Evolutionary conservation across 2,329 filamentous ascomycete genomes (phyloP).

Genomic region (Sphaerulina musiva): DNA sequence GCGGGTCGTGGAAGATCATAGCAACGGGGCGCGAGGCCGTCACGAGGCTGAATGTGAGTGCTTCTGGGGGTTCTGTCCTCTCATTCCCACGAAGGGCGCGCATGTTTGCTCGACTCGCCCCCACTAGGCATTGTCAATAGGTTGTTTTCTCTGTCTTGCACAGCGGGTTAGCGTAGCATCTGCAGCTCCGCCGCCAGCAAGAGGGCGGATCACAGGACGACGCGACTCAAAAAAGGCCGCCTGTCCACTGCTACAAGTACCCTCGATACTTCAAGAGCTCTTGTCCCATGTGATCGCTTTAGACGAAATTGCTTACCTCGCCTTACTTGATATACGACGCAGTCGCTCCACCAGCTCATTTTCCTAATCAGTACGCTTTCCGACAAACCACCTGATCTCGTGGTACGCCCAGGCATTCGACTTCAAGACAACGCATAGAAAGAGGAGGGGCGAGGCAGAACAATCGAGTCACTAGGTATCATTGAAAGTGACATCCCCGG

Average conservation of each 20-base stretch:
- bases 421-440: not conserved
- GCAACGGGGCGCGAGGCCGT: slow-evolving; percentile 9
- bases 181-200: slow-evolving; percentile 4
- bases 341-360: not conserved
- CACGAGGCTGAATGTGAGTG: slow-evolving; percentile 12
- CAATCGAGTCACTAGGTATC: not conserved
- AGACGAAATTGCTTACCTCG: slow-evolving; percentile 7
- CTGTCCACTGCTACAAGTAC: slow-evolving; percentile 1
- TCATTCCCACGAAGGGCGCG: not conserved
- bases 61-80: slow-evolving; percentile 1
- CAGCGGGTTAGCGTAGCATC: slow-evolving; percentile 13
- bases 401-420: not conserved
- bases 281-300: slow-evolving; percentile 17
- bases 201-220: slow-evolving; percentile 13
- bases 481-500: too few relatives aligned
- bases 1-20: slow-evolving; percentile 10
- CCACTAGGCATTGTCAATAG: not conserved
- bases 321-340: not conserved
- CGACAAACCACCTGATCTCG: not conserved
- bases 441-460: slow-evolving; percentile 2
- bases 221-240: slow-evolving; percentile 11
- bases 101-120: slow-evolving; percentile 14
- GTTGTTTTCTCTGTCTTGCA: slow-evolving; percentile 7
- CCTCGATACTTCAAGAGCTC: slow-evolving; percentile 18
- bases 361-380: not conserved